Percentiles rank a stretch among this genome's conserved stretches.
These are phyloP conservation scores for Cadophora malorum DNA, from an alignment of 2,329 filamentous ascomycete genomes.

Conservation along the genomic window DNA sequence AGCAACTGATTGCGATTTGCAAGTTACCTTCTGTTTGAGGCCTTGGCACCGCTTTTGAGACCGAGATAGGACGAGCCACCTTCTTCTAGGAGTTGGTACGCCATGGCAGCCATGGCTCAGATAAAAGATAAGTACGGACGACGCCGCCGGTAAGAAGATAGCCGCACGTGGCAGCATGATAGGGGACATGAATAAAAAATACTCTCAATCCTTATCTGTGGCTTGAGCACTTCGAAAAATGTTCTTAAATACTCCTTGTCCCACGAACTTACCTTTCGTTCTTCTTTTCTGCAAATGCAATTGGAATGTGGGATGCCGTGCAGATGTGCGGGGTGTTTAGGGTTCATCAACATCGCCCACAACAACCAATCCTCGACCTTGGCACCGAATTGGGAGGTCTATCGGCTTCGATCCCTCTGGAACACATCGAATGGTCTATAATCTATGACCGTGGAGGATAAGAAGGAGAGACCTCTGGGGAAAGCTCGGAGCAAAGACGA, in stretches of 20 bases:
- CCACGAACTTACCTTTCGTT: slow-evolving; percentile 3
- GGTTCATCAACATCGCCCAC: slow-evolving; percentile 7
- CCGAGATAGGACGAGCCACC: slow-evolving; percentile 12
- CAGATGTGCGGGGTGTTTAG: background rate
- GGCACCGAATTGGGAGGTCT: background rate
- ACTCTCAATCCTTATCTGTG: slow-evolving; percentile 35
- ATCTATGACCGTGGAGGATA: background rate
- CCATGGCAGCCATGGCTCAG: slow-evolving; percentile 15
- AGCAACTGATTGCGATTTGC: background rate
- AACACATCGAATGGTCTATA: background rate
- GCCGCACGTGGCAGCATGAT: slow-evolving; percentile 26
- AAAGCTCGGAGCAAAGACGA: background rate
- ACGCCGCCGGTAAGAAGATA: slow-evolving; percentile 10
- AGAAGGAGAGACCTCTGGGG: background rate
- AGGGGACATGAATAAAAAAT: slow-evolving; percentile 19
- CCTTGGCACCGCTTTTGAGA: slow-evolving; percentile 10
- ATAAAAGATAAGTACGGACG: slow-evolving; percentile 16
- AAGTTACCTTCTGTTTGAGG: background rate
- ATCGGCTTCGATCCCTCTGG: background rate
- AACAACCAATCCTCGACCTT: background rate
- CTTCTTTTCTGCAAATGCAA: background rate
- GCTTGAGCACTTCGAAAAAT: slow-evolving; percentile 19
- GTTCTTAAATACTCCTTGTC: slow-evolving; percentile 29
- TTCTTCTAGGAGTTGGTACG: slow-evolving; percentile 19
- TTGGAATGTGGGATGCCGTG: background rate